Conservation (phyloP, 164 flowering plant species). For the Santalum album region DNA sequence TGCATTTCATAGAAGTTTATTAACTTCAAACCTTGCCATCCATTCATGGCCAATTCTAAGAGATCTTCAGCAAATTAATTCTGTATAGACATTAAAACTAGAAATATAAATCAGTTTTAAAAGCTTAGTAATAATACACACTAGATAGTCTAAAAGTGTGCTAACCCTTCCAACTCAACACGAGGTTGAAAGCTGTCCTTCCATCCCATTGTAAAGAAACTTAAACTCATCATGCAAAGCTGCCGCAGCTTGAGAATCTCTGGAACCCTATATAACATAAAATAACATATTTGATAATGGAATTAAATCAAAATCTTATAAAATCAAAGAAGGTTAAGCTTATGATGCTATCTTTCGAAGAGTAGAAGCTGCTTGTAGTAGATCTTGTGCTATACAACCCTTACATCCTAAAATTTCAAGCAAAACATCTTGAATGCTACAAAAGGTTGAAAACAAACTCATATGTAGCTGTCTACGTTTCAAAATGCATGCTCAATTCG, state of each 20-base stretch:
- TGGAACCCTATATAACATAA: constrained; percentile 47
- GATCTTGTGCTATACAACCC: constrained; percentile 54
- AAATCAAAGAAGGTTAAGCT: not conserved
- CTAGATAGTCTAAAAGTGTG: not conserved
- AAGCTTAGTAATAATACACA: too few relatives aligned
- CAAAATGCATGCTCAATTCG: constrained; percentile 63
- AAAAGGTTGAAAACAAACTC: constrained; percentile 84
- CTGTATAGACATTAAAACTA: too few relatives aligned
- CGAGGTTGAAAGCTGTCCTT: constrained; percentile 27
- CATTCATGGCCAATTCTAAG: too few relatives aligned
- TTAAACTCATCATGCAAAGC: constrained; percentile 86
- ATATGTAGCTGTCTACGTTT: constrained; percentile 62
- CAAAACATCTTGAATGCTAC: constrained; percentile 80
- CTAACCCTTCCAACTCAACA: constrained; percentile 90
- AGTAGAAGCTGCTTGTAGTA: constrained; percentile 70
- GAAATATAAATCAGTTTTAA: too few relatives aligned
- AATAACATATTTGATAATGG: constrained; percentile 7
- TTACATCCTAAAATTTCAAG: constrained; percentile 68
- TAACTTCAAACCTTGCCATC: too few relatives aligned
- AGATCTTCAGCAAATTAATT: too few relatives aligned
- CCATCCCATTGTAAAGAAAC: constrained; percentile 37
- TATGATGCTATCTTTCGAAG: constrained; percentile 83
- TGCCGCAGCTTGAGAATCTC: constrained; percentile 81
- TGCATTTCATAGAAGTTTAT: too few relatives aligned
- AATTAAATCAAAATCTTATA: not conserved